Base-by-base conservation (phyloP, 164 flowering plant species). In the Macadamia tetraphylla region DNA sequence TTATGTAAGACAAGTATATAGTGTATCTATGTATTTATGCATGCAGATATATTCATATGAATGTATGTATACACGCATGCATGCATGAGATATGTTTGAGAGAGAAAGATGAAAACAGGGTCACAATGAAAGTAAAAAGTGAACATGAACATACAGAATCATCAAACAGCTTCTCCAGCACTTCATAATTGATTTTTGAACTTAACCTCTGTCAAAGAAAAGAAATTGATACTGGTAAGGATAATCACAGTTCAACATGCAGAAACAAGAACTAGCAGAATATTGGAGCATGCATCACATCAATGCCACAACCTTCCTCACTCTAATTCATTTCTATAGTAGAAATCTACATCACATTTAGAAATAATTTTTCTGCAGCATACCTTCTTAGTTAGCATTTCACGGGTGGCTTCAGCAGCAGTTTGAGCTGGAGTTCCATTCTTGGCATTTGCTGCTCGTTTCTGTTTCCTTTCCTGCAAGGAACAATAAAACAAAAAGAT, bases 401-500 rank as follows among this genome's bases (percentile, higher is more conserved):
- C 82, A 29, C 73, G 81, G 18, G 87, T 66, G 52, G 98, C 96
- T 82, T 92, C 94, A n/a, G 84, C 82, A 75, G 96, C 87, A 71
- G 91, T 86, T 76, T 83, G 80, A 72, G 93, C 80, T 70, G 93
- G 93, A 67, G 64, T 59, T 1, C 74, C 23, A 73, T 82, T 86
- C 66, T 74, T 88, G 23, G 23, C 23, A 51, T 91, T 91, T 60
- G 79, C 82, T 75, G 89, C 88, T 68, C 87, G 79, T 67, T 84
- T 87, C 58, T 77, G 85, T 69, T 76, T 82, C 73, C 63, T 82
- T 75, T 85, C 89, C 97, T 89, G 82, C 23, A 23, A 9, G 49
- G 23, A 12, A 66, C 23, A 23, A 29, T 68, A 23, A 58, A 10
- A 67, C 14, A 17, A 53, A 40, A 14, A 35, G 9, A 32, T 14